Percentiles rank a stretch among this genome's conserved stretches.
Conservation (phyloP, 2,329 filamentous ascomycete species). For the Xylariaceae sp. region DNA sequence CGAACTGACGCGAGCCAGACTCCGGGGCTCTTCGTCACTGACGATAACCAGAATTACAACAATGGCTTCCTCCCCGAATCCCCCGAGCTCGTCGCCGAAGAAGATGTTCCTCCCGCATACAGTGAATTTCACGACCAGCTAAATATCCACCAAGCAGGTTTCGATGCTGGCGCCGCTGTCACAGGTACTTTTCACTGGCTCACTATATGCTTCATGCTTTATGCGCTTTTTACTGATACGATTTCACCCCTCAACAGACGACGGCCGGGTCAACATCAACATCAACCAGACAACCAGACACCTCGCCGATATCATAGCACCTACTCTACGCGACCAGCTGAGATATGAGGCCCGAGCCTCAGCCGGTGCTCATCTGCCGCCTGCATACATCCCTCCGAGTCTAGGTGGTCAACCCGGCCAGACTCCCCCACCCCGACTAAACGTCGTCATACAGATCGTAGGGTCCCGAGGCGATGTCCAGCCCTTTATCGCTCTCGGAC, state of each 20-base stretch:
- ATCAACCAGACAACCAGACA: constrained; percentile 74
- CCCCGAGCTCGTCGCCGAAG: constrained; percentile 49
- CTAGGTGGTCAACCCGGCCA: constrained; percentile 68
- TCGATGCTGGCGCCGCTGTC: constrained; percentile 66
- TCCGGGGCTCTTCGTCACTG: constrained; percentile 45
- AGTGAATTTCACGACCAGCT: constrained; percentile 63
- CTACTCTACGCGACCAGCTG: constrained; percentile 65
- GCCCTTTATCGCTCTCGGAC: constrained; percentile 64
- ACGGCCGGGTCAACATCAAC: constrained; percentile 81
- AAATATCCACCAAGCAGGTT: constrained; percentile 66
- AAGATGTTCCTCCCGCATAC: constrained; percentile 63
- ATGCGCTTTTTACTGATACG: constrained; percentile 16
- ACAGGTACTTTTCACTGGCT: constrained; percentile 52
- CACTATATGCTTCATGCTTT: neutral
- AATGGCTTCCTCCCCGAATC: constrained; percentile 40
- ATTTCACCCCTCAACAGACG: constrained; percentile 52
- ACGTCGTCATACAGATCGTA: constrained; percentile 63
- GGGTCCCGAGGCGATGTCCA: constrained; percentile 62
- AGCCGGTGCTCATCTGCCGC: constrained; percentile 58
- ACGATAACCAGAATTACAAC: constrained; percentile 43
- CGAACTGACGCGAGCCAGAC: constrained; percentile 32
- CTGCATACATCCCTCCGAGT: constrained; percentile 75
- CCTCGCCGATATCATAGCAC: constrained; percentile 71
- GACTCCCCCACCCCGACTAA: constrained; percentile 47
- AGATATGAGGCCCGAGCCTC: constrained; percentile 51